Base-by-base conservation (phyloP, 805 yeast genomes). In the Wickerhamiella vanderwaltii region DNA sequence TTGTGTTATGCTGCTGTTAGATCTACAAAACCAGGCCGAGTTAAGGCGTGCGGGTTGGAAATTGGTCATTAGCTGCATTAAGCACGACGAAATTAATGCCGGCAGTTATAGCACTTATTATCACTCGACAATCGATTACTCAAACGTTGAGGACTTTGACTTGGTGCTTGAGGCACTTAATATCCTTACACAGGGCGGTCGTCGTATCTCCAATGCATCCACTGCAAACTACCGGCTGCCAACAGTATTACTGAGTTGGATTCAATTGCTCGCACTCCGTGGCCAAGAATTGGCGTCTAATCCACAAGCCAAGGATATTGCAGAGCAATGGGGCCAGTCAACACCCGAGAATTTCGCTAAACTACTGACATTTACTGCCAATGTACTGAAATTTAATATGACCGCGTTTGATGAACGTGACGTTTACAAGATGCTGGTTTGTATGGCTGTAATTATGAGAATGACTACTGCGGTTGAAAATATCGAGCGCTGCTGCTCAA, bases 71-170 rank as follows among this genome's bases (percentile, higher is more conserved):
- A 64, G 66, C 39, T 79, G 94, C 56, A 73, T 79, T 6, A 53
- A 56, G 16, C 62, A 67, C 28, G 75, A 74, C 45, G 77, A 73
- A 31, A 51, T 62, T 7, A 60, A 66, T 12, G 63, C 74, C 6
- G 68, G 72, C 1, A 65, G 72, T 6, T 61, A 69, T 38, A 52
- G 76, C 39, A 63, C 69, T 41, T 80, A 76, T 57, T 84, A 77
- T 56, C 64, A 70, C 43, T 80, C 77, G 37, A 70, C 82, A 1
- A 57, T 72, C 45, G 69, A 77, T 45, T 52, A 65, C 13, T 48
- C 63, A 28, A 48, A 67, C 12, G 74, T 74, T 42, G 68, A 68
- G 2, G 78, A 76, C 47, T 67, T 73, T 46, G 72, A 67, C 34
- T 50, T 68, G 15, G 72, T 75, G 38, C 53, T 79, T 22, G 48